A percentile compares a stretch with the other conserved stretches of the same genome.
phyloP scores from a whole-genome alignment of 371 early-diverging fungal genomes.

The Capillidium heterosporum region DNA sequence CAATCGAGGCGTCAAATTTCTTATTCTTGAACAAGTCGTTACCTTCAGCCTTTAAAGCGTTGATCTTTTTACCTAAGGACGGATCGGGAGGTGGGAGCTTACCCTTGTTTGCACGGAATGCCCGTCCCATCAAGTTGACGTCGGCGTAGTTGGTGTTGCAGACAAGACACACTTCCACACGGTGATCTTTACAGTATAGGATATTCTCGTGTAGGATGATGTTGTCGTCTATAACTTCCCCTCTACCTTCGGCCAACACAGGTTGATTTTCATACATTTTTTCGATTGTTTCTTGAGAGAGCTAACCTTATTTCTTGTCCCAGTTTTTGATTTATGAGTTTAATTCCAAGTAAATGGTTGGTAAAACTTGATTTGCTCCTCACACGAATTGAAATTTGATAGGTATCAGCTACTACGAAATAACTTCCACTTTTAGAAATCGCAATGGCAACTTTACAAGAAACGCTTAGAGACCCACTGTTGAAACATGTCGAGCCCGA shows the following conservation, averaged over 20 bases:
- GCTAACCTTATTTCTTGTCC: no score
- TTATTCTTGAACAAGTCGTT: constrained; percentile 45
- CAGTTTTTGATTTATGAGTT: no score
- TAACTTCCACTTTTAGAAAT: no score
- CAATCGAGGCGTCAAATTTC: constrained; percentile 45
- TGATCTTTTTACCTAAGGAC: constrained; percentile 37
- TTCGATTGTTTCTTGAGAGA: no score
- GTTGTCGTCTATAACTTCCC: background rate
- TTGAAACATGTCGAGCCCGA: no score
- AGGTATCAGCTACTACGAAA: no score
- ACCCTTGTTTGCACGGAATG: constrained; percentile 17
- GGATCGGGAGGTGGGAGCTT: constrained; percentile 57
- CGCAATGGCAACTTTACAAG: no score
- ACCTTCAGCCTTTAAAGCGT: constrained; percentile 49
- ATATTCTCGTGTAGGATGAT: background rate
- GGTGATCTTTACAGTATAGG: background rate
- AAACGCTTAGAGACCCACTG: no score
- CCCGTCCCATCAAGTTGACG: constrained; percentile 1
- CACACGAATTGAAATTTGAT: no score
- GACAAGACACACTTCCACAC: background rate
- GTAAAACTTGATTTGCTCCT: no score
- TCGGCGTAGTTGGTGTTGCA: constrained; percentile 1
- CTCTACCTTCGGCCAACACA: background rate
- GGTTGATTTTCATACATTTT: no score
- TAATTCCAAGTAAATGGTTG: no score